Percentiles rank a stretch among this genome's conserved stretches.
Conservation (phyloP, 2,329 filamentous ascomycete genomes). For the Xylariaceae sp. region DNA sequence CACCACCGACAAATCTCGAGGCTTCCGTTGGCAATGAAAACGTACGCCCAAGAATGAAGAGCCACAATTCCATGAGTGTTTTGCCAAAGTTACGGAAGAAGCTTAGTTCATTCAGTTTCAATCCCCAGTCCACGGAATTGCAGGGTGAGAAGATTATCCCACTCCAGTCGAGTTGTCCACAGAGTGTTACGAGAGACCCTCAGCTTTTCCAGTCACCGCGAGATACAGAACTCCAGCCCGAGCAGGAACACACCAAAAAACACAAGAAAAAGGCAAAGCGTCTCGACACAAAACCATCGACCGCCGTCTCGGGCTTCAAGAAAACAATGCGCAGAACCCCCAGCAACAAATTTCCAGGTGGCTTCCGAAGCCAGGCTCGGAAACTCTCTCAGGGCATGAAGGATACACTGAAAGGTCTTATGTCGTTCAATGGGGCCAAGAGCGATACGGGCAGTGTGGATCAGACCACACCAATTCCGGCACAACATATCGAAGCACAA, state of each 20-base stretch:
- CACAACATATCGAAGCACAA: slow-evolving; percentile 52
- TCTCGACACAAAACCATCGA: slow-evolving; percentile 41
- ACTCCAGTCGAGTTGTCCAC: too few relatives aligned
- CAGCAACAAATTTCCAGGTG: slow-evolving; percentile 39
- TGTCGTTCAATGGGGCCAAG: slow-evolving; percentile 42
- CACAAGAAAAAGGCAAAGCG: slow-evolving; percentile 2
- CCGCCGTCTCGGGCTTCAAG: slow-evolving; percentile 39
- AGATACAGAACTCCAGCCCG: neutral
- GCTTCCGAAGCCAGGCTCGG: slow-evolving; percentile 52
- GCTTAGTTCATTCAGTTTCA: neutral
- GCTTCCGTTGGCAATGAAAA: slow-evolving; percentile 27
- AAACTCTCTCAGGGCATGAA: slow-evolving; percentile 62
- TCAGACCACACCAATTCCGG: slow-evolving; percentile 36
- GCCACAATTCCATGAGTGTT: slow-evolving; percentile 57
- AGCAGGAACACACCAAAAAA: slow-evolving; percentile 2
- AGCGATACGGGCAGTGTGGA: slow-evolving; percentile 24
- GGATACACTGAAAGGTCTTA: slow-evolving; percentile 58
- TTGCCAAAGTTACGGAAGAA: slow-evolving; percentile 34
- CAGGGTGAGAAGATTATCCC: too few relatives aligned
- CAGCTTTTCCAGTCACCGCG: slow-evolving; percentile 5
- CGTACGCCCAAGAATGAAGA: slow-evolving; percentile 35
- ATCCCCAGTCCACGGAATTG: too few relatives aligned
- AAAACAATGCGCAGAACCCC: slow-evolving; percentile 51
- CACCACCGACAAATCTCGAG: neutral
- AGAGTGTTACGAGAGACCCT: too few relatives aligned